A percentile compares a stretch with the other conserved stretches of the same genome.
Conservation (phyloP, 2,329 filamentous ascomycete genomes). For the Sphaerulina populicola region DNA sequence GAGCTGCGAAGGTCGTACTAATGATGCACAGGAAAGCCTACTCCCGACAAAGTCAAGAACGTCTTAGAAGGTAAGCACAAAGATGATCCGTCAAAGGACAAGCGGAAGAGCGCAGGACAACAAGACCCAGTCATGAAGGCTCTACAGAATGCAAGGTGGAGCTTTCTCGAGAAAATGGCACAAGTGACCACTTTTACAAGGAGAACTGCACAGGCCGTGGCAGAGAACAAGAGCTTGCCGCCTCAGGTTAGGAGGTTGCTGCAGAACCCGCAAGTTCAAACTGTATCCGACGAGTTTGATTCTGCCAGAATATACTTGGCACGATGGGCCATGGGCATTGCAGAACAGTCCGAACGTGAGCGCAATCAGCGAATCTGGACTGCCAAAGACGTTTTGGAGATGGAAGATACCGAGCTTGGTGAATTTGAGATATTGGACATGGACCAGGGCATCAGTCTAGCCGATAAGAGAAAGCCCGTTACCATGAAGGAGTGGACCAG, state of each 20-base stretch:
- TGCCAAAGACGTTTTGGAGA: conserved; percentile 80
- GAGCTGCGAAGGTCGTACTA: too few relatives aligned
- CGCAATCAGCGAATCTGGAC: conserved; percentile 84
- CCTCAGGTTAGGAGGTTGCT: conserved; percentile 79
- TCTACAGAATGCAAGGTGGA: conserved; percentile 92
- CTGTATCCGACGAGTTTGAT: conserved; percentile 92
- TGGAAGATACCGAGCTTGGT: conserved; percentile 89
- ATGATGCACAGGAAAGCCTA: conserved; percentile 39
- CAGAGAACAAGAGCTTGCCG: conserved; percentile 83
- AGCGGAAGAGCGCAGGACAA: conserved; percentile 47
- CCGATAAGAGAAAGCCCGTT: conserved; percentile 68
- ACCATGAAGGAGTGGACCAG: conserved; percentile 80
- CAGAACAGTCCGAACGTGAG: conserved; percentile 89
- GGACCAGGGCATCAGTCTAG: conserved; percentile 63
- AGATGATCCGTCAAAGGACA: conserved; percentile 26
- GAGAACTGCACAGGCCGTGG: conserved; percentile 81
- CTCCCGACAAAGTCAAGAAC: conserved; percentile 41
- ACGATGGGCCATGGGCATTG: conserved; percentile 97
- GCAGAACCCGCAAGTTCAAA: conserved; percentile 88
- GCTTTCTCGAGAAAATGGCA: conserved; percentile 89
- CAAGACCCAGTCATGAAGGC: conserved; percentile 85
- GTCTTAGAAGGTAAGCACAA: conserved; percentile 33
- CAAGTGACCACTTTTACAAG: conserved; percentile 95
- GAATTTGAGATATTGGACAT: conserved; percentile 89
- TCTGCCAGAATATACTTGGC: conserved; percentile 90